Percentiles rank a stretch among this genome's conserved stretches.
Evolutionary conservation across 345 rosid species (phyloP).

Genomic region (Balakata baccata): DNA sequence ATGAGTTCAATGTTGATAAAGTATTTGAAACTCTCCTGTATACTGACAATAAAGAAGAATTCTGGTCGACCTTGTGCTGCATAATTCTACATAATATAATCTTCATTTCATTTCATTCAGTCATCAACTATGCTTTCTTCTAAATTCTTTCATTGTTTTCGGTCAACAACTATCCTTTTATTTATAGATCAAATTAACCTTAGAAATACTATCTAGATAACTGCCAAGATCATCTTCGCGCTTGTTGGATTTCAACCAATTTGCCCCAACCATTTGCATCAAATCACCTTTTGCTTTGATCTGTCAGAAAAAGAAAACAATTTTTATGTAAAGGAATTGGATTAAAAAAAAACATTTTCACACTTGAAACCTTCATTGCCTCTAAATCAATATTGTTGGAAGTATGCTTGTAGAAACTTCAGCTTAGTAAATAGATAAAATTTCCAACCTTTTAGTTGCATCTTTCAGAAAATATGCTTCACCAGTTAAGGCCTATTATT

Average conservation of each 20-base stretch:
- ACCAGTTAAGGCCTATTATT: no score
- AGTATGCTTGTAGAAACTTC: no score
- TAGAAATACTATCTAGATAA: constrained; percentile 59
- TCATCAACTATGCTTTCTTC: not conserved
- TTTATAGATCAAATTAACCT: constrained; percentile 48
- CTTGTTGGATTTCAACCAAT: constrained; percentile 74
- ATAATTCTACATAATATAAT: constrained; percentile 37
- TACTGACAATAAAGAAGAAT: constrained; percentile 77
- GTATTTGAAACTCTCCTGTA: constrained; percentile 47
- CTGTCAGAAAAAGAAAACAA: constrained; percentile 28
- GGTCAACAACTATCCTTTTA: no score
- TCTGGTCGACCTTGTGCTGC: constrained; percentile 59
- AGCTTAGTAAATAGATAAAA: no score
- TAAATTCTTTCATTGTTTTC: no score
- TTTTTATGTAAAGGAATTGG: not conserved
- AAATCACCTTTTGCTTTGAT: constrained; percentile 60
- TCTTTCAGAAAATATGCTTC: no score
- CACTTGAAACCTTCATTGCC: no score
- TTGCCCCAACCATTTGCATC: constrained; percentile 93
- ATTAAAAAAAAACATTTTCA: not conserved
- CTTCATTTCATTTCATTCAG: not conserved
- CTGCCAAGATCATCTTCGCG: constrained; percentile 76
- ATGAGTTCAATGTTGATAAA: not conserved
- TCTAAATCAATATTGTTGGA: no score
- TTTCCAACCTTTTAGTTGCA: no score